Base-by-base conservation (phyloP, 1,139 yeast genomes). In the Zygoascus hellenicus region DNA sequence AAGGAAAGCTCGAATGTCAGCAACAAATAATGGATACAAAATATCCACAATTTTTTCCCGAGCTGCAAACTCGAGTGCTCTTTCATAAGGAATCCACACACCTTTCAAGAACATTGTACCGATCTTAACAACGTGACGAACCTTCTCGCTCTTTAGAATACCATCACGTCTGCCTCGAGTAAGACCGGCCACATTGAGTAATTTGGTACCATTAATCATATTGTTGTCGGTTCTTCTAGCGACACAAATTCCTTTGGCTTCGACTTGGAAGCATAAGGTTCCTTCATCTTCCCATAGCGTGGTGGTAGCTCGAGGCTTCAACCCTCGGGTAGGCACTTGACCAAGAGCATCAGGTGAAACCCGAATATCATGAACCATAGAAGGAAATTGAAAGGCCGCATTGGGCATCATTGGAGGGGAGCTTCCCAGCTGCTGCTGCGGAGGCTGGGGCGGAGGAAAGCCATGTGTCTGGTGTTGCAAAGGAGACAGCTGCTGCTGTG, bases 21-120 rank as follows among this genome's bases (percentile, higher is more conserved):
- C 79, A 35, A 87, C 96, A 67, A 89, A 87, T 52, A 89, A 72
- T 1, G 96, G 96, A 63, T 85, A 88, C 53, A 88, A 74, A 51
- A 80, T 64, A 60, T 87, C 96, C 29, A 83, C 87, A 51, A 89
- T 87, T 22, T 84, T 82, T 63, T 89, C 96, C 53, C 85, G 73
- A 61, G 83, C 86, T 11, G 96, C 96, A 81, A 89, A 83, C 30
- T 85, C 83, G 43, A 84, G 71, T 1, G 96, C 97, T 48, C 96
- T 73, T 55, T 89, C 96, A 64, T 87, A 88, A 0, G 97, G 96
- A 53, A 90, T 87, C 97, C 97, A 90, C 38, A 90, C 97, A 46
- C 97, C 97, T 65, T 89, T 89, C 59, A 90, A 73, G 64, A 88
- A 95, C 96, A 90, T 89, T 7, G 95, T 83, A 5, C 97, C 97